phyloP scores from a whole-genome alignment of 441 rosid species.

The Arabidopsis lyrata region DNA sequence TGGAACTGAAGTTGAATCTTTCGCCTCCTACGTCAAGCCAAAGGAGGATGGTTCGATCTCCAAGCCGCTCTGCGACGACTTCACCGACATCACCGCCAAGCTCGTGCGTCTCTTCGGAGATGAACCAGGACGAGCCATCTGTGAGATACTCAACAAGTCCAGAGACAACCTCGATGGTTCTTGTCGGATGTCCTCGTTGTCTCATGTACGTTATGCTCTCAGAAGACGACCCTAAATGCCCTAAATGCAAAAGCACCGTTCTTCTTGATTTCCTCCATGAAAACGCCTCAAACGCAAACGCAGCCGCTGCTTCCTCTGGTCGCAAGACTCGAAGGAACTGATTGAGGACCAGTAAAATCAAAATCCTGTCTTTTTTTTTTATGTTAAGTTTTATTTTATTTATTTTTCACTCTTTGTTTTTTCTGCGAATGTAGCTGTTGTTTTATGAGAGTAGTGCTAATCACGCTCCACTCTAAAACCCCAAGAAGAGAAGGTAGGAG shows the following conservation, averaged over 20 bases:
- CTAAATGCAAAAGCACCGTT: conserved; percentile 96
- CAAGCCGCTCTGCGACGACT: conserved; percentile 63
- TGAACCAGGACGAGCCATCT: conserved; percentile 55
- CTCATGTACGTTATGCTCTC: conserved; percentile 99
- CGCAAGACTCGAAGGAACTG: conserved; percentile 53
- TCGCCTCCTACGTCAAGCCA: conserved; percentile 75
- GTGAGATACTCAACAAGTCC: conserved; percentile 68
- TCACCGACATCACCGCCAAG: conserved; percentile 88
- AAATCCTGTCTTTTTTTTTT: conserved; percentile 2
- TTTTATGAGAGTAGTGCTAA: conserved; percentile 62
- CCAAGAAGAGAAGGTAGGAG: conserved; percentile 33
- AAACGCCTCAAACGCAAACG: conserved; percentile 44
- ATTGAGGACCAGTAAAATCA: conserved; percentile 18
- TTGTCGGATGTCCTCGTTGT: conserved; percentile 95
- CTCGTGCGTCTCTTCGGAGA: conserved; percentile 93
- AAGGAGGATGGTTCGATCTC: conserved; percentile 58
- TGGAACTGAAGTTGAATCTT: conserved; percentile 89
- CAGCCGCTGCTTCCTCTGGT: conserved; percentile 40
- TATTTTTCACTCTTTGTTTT: conserved; percentile 1
- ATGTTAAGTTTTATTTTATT: conserved; percentile 24
- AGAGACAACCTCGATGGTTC: conserved; percentile 88
- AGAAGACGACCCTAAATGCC: conserved; percentile 90
- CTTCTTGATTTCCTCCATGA: conserved; percentile 89
- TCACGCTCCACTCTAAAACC: conserved; percentile 61
- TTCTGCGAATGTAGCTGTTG: conserved; percentile 34